Base-by-base conservation (phyloP, 805 yeast species). In the Lipomyces starkeyi region DNA sequence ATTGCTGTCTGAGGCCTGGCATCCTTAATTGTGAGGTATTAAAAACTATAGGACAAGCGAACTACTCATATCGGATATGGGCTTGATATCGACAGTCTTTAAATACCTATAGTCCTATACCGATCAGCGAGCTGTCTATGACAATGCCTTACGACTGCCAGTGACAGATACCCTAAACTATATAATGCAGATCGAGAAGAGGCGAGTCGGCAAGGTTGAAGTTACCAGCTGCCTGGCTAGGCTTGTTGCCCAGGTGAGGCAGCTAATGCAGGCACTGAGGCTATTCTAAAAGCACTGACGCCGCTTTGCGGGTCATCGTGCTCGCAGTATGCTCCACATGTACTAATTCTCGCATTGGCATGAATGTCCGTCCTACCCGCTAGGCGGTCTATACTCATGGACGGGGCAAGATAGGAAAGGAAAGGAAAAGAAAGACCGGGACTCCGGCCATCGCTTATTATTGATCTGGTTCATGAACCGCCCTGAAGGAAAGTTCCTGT, bases 211-310 rank as follows among this genome's bases (percentile, higher is more conserved):
- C 40, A 43, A 43, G 9, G 9, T n/a, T 43, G 49, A 43, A 37
- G 40, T n/a, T 43, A 17, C 20, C 49, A 17, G 49, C 7, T n/a
- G 22, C 20, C 20, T 17, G 40, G 49, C 22, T 17, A 43, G 22
- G 49, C 20, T 37, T 43, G 49, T 43, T 43, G 49, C 20, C 20
- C 49, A 43, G 49, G 22, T 43, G 49, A 43, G 49, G 49, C 49
- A 43, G 49, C 49, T 43, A 43, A 43, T 43, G 49, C 49, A 43
- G 49, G 49, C 49, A 43, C 49, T 43, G 49, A n/a, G 49, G 49
- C 49, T 17, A 11, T n/a, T 8, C 9, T 8, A 8, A 17, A 17
- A 17, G 49, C 49, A 43, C 22, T 43, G 49, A 43, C 49, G n/a
- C 49, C 49, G 20, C 11, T 43, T 17, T 17, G n/a, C 13, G 0